These are phyloP conservation scores for Stereocaulon alpinum DNA, from an alignment of 495 filamentous ascomycete genomes.

Conservation along the genomic window DNA sequence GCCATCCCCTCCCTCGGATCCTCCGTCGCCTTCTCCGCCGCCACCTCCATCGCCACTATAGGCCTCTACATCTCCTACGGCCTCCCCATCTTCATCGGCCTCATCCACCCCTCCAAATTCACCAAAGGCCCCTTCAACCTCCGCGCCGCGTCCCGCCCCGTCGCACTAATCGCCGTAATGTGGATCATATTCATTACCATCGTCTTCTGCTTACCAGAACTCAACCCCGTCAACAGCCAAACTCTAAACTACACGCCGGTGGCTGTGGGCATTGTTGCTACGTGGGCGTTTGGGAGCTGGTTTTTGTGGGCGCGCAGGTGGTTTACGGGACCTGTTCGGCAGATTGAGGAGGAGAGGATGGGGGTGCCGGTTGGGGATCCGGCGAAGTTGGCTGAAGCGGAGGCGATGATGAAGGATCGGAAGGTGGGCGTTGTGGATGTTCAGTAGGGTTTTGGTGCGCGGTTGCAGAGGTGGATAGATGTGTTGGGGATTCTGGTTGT, in stretches of 20 bases:
- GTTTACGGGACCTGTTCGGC: conserved; percentile 47
- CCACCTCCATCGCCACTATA: conserved; percentile 54
- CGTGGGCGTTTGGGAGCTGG: conserved; percentile 36
- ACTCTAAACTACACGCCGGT: conserved; percentile 58
- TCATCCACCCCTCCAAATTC: conserved; percentile 38
- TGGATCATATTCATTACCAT: conserved; percentile 42
- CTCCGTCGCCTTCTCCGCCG: conserved; percentile 49
- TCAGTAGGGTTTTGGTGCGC: background rate
- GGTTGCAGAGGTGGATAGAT: background rate
- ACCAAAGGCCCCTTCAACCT: conserved; percentile 47
- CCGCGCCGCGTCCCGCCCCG: conserved; percentile 41
- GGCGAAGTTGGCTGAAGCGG: conserved; percentile 35
- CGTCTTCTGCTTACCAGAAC: conserved; percentile 54
- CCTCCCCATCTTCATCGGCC: conserved; percentile 48
- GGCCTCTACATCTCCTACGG: conserved; percentile 57
- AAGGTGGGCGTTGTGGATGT: background rate
- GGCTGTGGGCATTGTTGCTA: conserved; percentile 48
- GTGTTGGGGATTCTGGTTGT: too few species aligned
- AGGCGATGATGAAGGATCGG: conserved; percentile 11
- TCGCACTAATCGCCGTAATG: conserved; percentile 39
- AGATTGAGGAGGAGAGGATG: conserved; percentile 41
- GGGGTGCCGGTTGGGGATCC: conserved; percentile 41
- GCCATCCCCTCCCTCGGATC: conserved; percentile 51
- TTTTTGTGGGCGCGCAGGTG: conserved; percentile 42
- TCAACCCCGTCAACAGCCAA: conserved; percentile 46